phyloP scores from a whole-genome alignment of 2,329 filamentous ascomycete genomes.

The Whalleya microplaca region DNA sequence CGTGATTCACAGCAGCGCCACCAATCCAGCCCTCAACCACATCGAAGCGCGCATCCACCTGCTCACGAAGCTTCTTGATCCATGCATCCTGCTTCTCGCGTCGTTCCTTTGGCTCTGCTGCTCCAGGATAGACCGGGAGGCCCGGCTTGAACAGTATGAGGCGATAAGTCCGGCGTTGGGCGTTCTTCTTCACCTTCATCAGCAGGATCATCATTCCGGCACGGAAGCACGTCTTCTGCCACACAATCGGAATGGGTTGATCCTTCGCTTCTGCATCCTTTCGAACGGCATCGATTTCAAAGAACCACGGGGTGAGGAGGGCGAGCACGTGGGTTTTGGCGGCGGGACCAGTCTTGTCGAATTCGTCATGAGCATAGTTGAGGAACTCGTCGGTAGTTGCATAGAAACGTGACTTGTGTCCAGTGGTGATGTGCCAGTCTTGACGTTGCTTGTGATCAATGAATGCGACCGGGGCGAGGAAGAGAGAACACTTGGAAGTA shows the following conservation, averaged over 20 bases:
- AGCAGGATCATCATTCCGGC: conserved; percentile 20
- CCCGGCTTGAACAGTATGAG: conserved; percentile 18
- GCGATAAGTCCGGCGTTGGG: background rate
- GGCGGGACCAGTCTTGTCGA: background rate
- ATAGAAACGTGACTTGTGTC: conserved; percentile 23
- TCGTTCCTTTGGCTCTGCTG: conserved; percentile 3
- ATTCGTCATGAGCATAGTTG: conserved; percentile 12
- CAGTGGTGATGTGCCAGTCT: conserved; percentile 22
- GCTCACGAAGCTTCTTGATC: conserved; percentile 2
- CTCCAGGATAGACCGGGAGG: conserved; percentile 4
- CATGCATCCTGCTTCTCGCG: conserved; percentile 13
- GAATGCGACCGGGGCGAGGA: conserved; percentile 24
- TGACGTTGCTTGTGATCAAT: conserved; percentile 11
- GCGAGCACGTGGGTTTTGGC: conserved; percentile 11
- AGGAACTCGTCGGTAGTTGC: conserved; percentile 22
- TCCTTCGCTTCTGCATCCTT: background rate
- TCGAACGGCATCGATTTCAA: conserved; percentile 4
- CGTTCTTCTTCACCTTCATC: background rate
- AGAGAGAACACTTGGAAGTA: conserved; percentile 7
- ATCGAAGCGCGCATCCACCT: background rate
- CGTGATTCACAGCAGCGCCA: conserved; percentile 4
- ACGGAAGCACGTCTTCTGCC: conserved; percentile 20
- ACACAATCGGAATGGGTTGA: conserved; percentile 6
- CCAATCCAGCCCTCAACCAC: conserved; percentile 12
- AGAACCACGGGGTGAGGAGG: conserved; percentile 28